These are phyloP conservation scores for Cryptomeria japonica DNA, from an alignment of 75 land plant species.

Conservation along the genomic window DNA sequence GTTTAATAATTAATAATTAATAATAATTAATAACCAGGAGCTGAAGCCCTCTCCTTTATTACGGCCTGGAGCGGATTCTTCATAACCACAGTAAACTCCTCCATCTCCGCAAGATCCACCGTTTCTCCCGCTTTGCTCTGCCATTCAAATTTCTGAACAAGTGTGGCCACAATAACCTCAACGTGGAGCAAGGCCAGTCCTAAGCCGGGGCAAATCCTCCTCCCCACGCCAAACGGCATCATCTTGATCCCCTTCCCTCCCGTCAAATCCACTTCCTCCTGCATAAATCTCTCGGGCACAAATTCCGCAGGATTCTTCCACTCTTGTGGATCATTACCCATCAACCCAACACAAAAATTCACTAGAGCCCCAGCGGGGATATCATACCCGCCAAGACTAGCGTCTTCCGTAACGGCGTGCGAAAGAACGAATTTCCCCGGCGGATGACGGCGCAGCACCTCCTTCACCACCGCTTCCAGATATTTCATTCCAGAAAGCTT, in stretches of 20 bases:
- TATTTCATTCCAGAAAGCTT: conserved; percentile 1
- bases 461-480: conserved; percentile 18
- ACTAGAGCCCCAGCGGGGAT: conserved; percentile 35
- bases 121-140: conserved; percentile 3
- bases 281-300: conserved; percentile 36
- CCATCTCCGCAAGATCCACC: conserved; percentile 21
- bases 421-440: conserved; percentile 19
- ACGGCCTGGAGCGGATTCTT: conserved; percentile 6
- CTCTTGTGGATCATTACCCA: conserved; percentile 20
- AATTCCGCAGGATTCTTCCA: conserved; percentile 43
- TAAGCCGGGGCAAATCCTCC: conserved; percentile 32
- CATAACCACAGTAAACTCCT: conserved; percentile 20
- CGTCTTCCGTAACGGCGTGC: conserved; percentile 11
- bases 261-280: conserved; percentile 33
- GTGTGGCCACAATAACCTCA: conserved; percentile 25
- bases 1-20: no score
- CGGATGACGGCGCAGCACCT: conserved; percentile 16
- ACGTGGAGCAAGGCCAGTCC: conserved; percentile 34
- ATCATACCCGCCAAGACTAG: conserved; percentile 21
- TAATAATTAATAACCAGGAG: no score
- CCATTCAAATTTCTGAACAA: conserved; percentile 37
- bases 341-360: conserved; percentile 29
- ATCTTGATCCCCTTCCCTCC: conserved; percentile 37
- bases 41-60: conserved; percentile 14
- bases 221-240: conserved; percentile 37